Conservation (phyloP, 1,139 yeast species). For the Geotrichum carabidarum region DNA sequence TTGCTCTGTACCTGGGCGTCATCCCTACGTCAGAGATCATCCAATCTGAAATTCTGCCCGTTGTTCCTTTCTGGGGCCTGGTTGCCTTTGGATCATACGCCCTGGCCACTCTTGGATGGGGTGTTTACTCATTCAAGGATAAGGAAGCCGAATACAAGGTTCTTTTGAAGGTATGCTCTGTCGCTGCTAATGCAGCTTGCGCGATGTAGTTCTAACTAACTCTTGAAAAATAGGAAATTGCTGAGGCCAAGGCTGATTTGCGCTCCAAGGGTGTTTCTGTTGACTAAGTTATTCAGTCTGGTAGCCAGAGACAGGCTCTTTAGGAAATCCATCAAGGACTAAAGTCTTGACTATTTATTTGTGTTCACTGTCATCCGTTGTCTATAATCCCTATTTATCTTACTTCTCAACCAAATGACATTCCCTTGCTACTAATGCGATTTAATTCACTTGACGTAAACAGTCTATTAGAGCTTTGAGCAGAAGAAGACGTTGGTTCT, state of each 20-base stretch:
- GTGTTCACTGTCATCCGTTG: conserved; percentile 3
- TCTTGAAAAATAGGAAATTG: conserved; percentile 45
- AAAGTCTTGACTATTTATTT: conserved; percentile 2
- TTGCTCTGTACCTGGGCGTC: conserved; percentile 49
- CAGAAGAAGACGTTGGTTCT: too few species aligned
- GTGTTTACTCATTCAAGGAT: conserved; percentile 66
- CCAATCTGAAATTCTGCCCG: conserved; percentile 56
- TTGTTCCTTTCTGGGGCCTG: conserved; percentile 66
- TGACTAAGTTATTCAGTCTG: conserved; percentile 33
- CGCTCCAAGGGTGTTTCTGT: conserved; percentile 53
- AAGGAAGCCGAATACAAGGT: conserved; percentile 66
- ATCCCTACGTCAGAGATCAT: conserved; percentile 53
- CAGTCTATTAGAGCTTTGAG: too few species aligned
- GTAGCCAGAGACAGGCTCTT: background rate
- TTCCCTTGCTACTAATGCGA: background rate
- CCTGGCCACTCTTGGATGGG: conserved; percentile 67
- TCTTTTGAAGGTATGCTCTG: conserved; percentile 41
- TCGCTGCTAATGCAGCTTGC: background rate
- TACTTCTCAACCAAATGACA: background rate
- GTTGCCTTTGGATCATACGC: conserved; percentile 70
- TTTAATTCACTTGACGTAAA: too few species aligned
- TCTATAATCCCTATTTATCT: conserved; percentile 5
- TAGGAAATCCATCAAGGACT: background rate
- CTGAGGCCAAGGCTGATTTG: conserved; percentile 60
- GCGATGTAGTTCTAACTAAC: background rate